Evolutionary conservation across 208 protist genomes (phyloP).

Genomic region (Leishmania gerbilli): DNA sequence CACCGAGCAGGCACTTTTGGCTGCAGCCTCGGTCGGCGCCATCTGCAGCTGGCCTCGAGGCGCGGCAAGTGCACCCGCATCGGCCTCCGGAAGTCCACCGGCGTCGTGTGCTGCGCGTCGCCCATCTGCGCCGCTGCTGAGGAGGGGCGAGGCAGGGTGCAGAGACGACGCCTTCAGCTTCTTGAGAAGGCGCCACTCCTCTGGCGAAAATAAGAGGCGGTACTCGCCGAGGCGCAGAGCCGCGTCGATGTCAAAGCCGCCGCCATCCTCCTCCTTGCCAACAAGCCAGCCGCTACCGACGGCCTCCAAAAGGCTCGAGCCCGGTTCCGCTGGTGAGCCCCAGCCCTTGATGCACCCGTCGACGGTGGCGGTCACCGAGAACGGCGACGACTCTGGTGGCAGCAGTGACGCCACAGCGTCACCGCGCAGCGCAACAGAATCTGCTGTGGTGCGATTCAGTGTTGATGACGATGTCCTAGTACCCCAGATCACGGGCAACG

Average conservation of each 20-base stretch:
- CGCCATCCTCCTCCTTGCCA: not conserved
- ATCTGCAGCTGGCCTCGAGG: not conserved
- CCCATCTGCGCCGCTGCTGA: not conserved
- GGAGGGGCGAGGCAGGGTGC: not conserved
- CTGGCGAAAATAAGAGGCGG: conserved; percentile 47
- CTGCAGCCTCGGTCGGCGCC: not conserved
- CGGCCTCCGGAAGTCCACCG: not conserved
- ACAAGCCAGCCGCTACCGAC: not conserved
- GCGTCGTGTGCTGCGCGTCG: not conserved
- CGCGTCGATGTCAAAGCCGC: conserved; percentile 8
- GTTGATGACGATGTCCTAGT: not conserved
- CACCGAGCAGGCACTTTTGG: not conserved
- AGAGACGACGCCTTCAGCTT: conserved; percentile 16
- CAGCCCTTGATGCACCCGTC: not conserved
- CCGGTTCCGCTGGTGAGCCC: not conserved
- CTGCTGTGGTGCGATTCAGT: too few relatives aligned
- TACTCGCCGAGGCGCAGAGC: conserved; percentile 36
- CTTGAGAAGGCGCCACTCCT: conserved; percentile 38
- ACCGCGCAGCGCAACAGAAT: not conserved
- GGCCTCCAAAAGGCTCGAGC: not conserved
- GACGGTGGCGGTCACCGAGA: not conserved
- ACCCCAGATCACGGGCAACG: not conserved
- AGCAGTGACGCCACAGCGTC: not conserved
- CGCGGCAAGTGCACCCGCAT: not conserved
- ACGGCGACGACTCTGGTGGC: not conserved